A percentile compares a stretch with the other conserved stretches of the same genome.
phyloP scores from a whole-genome alignment of 257 asterid species.

The Gentiana dahurica region DNA sequence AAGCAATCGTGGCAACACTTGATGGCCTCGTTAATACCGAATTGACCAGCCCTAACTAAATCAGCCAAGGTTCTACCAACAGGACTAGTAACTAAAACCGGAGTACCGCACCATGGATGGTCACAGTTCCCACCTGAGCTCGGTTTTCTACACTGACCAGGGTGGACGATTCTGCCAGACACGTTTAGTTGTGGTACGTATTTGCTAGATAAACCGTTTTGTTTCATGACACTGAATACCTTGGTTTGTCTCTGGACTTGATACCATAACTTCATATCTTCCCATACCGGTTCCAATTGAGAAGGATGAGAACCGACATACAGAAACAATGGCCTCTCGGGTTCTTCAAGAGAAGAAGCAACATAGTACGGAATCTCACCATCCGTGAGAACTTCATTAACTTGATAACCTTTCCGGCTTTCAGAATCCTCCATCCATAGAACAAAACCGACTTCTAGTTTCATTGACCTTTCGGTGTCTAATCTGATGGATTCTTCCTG shows the following conservation, averaged over 20 bases:
- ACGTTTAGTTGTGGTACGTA: constrained; percentile 63
- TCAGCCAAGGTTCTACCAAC: constrained; percentile 70
- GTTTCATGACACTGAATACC: constrained; percentile 69
- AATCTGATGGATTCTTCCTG: constrained; percentile 53
- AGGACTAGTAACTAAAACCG: constrained; percentile 68
- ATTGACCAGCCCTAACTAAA: constrained; percentile 60
- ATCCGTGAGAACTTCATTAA: constrained; percentile 49
- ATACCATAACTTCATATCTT: constrained; percentile 92
- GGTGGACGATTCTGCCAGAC: constrained; percentile 82
- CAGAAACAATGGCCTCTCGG: constrained; percentile 42
- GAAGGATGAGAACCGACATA: constrained; percentile 88
- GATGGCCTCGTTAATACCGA: constrained; percentile 62
- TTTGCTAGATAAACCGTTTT: constrained; percentile 74
- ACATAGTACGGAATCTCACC: constrained; percentile 58
- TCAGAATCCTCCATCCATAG: constrained; percentile 73
- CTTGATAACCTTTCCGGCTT: constrained; percentile 48
- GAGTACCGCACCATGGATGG: constrained; percentile 86
- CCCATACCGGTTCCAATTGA: constrained; percentile 94
- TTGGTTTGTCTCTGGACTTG: constrained; percentile 98
- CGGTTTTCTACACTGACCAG: constrained; percentile 59
- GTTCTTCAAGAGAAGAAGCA: constrained; percentile 57
- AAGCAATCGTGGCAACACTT: constrained; percentile 92
- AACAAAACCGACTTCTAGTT: constrained; percentile 65
- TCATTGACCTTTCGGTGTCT: constrained; percentile 43
- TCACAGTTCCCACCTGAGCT: constrained; percentile 55